A percentile compares a stretch with the other conserved stretches of the same genome.
phyloP scores from a whole-genome alignment of 2,329 filamentous ascomycete genomes.

The Cercospora berteroae region DNA sequence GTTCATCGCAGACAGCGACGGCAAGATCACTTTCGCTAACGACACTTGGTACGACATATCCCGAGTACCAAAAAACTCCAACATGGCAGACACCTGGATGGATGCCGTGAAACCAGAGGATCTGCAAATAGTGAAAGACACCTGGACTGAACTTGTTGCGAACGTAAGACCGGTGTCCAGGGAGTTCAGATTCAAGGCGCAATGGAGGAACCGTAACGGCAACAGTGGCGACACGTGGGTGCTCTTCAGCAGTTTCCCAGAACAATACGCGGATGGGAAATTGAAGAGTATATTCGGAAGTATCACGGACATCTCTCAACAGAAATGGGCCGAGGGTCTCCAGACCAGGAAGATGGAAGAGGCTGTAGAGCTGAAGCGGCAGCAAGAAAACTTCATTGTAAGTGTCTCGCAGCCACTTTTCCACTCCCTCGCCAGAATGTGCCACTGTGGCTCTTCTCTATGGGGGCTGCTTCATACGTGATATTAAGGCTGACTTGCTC shows the following conservation, averaged over 20 bases:
- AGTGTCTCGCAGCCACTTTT: background rate
- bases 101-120: constrained; percentile 69
- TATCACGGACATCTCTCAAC: constrained; percentile 80
- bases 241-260: constrained; percentile 72
- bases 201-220: constrained; percentile 60
- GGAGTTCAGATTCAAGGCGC: constrained; percentile 73
- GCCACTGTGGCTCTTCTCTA: background rate
- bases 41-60: constrained; percentile 72
- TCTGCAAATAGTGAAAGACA: constrained; percentile 54
- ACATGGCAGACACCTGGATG: constrained; percentile 67
- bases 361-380: constrained; percentile 74
- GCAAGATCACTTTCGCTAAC: constrained; percentile 75
- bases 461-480: too few relatives aligned
- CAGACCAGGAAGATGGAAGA: constrained; percentile 76
- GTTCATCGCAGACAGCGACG: constrained; percentile 73
- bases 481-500: background rate
- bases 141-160: constrained; percentile 65
- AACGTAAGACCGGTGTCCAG: constrained; percentile 62
- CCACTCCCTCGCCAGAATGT: background rate
- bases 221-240: constrained; percentile 70
- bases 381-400: constrained; percentile 51
- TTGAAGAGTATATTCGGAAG: constrained; percentile 76
- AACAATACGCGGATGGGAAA: constrained; percentile 61
- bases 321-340: constrained; percentile 80
- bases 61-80: constrained; percentile 58